Conservation (phyloP, 2,329 filamentous ascomycete species). For the Lithohypha guttulata region DNA sequence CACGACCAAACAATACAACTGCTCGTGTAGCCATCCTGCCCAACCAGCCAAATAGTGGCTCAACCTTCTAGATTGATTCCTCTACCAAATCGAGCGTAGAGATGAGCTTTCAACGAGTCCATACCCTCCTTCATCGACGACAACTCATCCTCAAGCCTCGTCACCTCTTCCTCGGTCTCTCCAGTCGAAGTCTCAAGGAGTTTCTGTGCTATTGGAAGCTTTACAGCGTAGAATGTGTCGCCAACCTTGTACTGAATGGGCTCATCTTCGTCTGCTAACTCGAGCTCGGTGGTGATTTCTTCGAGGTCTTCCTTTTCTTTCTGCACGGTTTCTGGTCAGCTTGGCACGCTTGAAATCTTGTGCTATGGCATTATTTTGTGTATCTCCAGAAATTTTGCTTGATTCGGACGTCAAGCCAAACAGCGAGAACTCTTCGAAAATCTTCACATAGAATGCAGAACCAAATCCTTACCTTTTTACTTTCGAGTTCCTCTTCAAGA, state of each 20-base stretch:
- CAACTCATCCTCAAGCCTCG: conserved; percentile 65
- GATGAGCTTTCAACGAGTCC: conserved; percentile 74
- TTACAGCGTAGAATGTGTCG: conserved; percentile 84
- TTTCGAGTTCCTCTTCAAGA: conserved; percentile 68
- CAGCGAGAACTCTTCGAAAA: neutral
- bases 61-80: conserved; percentile 80
- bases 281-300: conserved; percentile 80
- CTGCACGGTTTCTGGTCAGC: conserved; percentile 36
- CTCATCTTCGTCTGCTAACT: conserved; percentile 91
- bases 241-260: conserved; percentile 85
- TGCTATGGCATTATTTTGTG: too few species aligned
- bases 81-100: conserved; percentile 90
- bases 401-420: too few species aligned
- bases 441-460: neutral
- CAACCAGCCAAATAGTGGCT: too few species aligned
- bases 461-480: conserved; percentile 56
- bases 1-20: too few species aligned
- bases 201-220: conserved; percentile 74
- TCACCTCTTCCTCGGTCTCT: conserved; percentile 66
- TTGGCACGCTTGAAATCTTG: too few species aligned
- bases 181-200: conserved; percentile 63
- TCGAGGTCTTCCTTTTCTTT: conserved; percentile 98
- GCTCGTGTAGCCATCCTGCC: too few species aligned
- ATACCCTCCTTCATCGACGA: conserved; percentile 71
- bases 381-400: too few species aligned